Conservation (phyloP, 768 basidiomycete genomes). For the Boletales sp. region DNA sequence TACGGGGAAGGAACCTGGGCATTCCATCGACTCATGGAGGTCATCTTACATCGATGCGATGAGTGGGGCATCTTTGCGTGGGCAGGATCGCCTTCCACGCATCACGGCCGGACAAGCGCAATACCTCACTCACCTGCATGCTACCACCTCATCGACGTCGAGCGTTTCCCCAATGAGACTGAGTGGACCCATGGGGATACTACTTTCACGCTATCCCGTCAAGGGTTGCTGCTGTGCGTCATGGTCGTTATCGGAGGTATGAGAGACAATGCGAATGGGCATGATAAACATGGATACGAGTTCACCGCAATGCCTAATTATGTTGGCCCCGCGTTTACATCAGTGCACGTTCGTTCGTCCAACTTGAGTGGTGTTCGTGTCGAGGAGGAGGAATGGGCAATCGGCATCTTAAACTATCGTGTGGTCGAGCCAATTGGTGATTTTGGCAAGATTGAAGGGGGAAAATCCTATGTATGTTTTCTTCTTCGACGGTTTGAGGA, state of each 20-base stretch:
- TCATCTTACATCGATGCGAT: conserved; percentile 18
- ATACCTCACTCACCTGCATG: conserved; percentile 16
- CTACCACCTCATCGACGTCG: conserved; percentile 10
- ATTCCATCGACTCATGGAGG: conserved; percentile 24
- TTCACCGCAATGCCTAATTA: conserved; percentile 9
- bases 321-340: conserved; percentile 3
- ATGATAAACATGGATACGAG: background rate
- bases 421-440: conserved; percentile 7
- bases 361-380: background rate
- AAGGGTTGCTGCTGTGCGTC: conserved; percentile 12
- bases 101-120: conserved; percentile 9
- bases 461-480: conserved; percentile 9
- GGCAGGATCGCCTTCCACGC: conserved; percentile 15
- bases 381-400: conserved; percentile 7
- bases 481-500: conserved; percentile 9
- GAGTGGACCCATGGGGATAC: conserved; percentile 15
- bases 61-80: conserved; percentile 25
- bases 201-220: conserved; percentile 9
- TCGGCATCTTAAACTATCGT: conserved; percentile 14
- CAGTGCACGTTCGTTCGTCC: background rate
- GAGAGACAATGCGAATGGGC: background rate
- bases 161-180: conserved; percentile 4
- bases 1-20: conserved; percentile 20
- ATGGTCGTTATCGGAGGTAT: conserved; percentile 10
- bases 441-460: conserved; percentile 9